A percentile compares a stretch with the other conserved stretches of the same genome.
Conservation (phyloP, 306 rosid genomes). For the Sechiopsis laciniata region DNA sequence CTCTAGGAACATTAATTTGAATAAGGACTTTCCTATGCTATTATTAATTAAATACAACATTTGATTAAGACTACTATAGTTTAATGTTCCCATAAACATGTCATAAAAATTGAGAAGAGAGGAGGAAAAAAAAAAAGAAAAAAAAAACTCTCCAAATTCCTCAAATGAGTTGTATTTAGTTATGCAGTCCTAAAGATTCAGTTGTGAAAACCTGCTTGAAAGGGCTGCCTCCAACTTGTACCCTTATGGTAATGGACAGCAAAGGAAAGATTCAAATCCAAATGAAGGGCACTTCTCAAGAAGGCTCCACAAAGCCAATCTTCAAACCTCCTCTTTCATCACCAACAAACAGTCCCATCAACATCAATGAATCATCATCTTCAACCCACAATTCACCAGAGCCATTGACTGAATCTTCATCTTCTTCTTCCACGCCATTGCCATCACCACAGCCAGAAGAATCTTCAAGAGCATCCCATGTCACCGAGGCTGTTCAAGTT, state of each 20-base stretch:
- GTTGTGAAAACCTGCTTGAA: slow-evolving; percentile 32
- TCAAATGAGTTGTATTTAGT: not conserved
- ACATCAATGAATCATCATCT: not conserved
- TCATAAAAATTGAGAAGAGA: too few species aligned
- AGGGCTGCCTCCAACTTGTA: slow-evolving; percentile 43
- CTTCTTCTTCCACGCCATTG: slow-evolving; percentile 13
- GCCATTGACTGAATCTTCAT: slow-evolving; percentile 32
- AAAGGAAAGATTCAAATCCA: slow-evolving; percentile 32
- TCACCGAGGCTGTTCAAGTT: slow-evolving; percentile 17
- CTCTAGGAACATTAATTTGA: too few species aligned
- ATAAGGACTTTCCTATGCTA: too few species aligned
- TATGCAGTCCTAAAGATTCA: slow-evolving; percentile 36
- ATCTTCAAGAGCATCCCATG: slow-evolving; percentile 6
- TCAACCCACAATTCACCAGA: slow-evolving; percentile 18
- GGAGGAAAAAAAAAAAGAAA: too few species aligned
- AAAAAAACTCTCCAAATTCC: not conserved
- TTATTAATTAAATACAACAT: too few species aligned
- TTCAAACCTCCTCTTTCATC: slow-evolving; percentile 24
- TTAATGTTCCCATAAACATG: too few species aligned
- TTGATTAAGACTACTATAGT: too few species aligned
- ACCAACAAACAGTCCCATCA: slow-evolving; percentile 11
- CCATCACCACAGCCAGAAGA: slow-evolving; percentile 2
- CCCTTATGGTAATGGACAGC: slow-evolving; percentile 35
- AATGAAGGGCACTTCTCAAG: slow-evolving; percentile 40
- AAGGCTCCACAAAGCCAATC: slow-evolving; percentile 32